A percentile compares a stretch with the other conserved stretches of the same genome.
Conservation (phyloP, 805 yeast species). For the Wickerhamomyces silvicola region DNA sequence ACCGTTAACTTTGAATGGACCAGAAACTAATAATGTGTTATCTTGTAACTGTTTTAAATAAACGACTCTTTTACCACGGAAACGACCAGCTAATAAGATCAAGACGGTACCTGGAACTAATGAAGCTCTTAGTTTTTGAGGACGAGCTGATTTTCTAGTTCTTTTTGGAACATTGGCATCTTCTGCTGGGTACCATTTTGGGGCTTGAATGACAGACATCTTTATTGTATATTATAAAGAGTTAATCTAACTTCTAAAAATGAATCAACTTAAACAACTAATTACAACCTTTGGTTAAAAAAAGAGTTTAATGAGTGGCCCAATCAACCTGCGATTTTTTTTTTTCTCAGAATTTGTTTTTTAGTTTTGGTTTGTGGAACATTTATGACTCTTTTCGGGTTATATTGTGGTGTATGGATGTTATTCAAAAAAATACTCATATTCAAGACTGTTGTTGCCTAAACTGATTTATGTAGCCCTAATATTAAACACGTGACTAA, state of each 20-base stretch:
- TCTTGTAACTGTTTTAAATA: constrained; percentile 95
- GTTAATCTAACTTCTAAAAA: neutral
- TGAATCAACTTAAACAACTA: too few species aligned
- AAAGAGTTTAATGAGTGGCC: neutral
- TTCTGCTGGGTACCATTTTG: constrained; percentile 94
- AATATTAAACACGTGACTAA: too few species aligned
- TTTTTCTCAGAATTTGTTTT: neutral
- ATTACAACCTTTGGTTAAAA: too few species aligned
- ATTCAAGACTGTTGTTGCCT: neutral
- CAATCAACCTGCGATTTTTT: neutral
- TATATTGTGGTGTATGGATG: neutral
- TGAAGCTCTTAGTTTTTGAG: constrained; percentile 93
- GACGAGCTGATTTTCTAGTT: constrained; percentile 86
- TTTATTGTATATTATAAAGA: constrained; percentile 5
- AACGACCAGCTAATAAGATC: constrained; percentile 96
- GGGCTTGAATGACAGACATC: constrained; percentile 43
- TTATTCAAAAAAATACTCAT: neutral
- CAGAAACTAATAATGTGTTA: constrained; percentile 94
- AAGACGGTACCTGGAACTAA: constrained; percentile 97
- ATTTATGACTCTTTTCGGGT: too few species aligned
- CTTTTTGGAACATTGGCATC: constrained; percentile 82
- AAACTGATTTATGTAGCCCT: too few species aligned
- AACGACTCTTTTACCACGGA: constrained; percentile 99
- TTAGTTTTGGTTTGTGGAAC: constrained; percentile 7
- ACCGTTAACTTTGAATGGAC: constrained; percentile 99